Evolutionary conservation across 306 rosid species (phyloP).

Genomic region (Trifolium pratense): DNA sequence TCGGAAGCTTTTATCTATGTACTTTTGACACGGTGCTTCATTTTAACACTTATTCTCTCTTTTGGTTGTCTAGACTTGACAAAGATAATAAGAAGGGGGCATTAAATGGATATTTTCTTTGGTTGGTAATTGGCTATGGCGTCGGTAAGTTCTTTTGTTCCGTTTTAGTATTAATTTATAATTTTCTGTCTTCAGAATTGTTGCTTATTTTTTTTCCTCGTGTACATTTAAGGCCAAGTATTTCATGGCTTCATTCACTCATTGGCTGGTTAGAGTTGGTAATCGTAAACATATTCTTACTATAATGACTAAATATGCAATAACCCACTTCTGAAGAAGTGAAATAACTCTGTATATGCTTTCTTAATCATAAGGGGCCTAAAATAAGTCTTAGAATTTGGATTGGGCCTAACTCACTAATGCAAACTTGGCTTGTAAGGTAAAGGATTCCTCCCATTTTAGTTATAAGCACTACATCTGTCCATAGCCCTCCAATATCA

Average conservation of each 20-base stretch:
- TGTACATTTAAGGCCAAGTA: constrained; percentile 17
- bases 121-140: constrained; percentile 86
- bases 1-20: constrained; percentile 27
- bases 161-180: constrained; percentile 33
- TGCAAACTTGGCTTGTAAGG: background rate
- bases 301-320: background rate
- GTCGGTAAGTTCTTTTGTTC: constrained; percentile 67
- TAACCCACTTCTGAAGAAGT: constrained; percentile 11
- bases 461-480: background rate
- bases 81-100: constrained; percentile 68
- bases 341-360: constrained; percentile 27
- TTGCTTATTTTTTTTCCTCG: background rate
- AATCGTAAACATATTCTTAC: background rate
- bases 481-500: background rate
- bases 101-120: constrained; percentile 72
- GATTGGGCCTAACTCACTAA: background rate
- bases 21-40: constrained; percentile 8
- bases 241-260: constrained; percentile 20
- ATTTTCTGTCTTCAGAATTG: background rate
- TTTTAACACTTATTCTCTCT: constrained; percentile 34
- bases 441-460: background rate
- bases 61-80: constrained; percentile 75
- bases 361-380: constrained; percentile 28
- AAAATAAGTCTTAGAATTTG: background rate
- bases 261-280: background rate